phyloP scores from a whole-genome alignment of 352 stramenopile species.

The Phytophthora litchii region DNA sequence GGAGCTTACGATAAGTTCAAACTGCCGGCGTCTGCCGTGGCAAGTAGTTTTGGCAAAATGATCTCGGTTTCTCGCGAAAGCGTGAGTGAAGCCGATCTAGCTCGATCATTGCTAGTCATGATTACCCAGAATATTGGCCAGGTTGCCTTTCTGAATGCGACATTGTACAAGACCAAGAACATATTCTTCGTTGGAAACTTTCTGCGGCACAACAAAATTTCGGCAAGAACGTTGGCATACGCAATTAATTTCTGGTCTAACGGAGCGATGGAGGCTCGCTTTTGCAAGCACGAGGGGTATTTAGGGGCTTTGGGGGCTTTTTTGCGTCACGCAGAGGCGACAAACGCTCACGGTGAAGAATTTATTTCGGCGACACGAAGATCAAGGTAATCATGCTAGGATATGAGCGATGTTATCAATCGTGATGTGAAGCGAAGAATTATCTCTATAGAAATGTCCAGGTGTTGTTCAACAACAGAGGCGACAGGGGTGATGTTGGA shows the following conservation, averaged over 20 bases:
- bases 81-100: constrained; percentile 96
- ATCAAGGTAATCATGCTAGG: constrained; percentile 12
- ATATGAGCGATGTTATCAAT: not conserved
- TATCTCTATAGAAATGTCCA: constrained; percentile 7
- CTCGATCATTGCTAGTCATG: constrained; percentile 97
- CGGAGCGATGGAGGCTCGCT: constrained; percentile 91
- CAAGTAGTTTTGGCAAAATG: constrained; percentile 97
- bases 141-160: constrained; percentile 98
- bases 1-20: constrained; percentile 95
- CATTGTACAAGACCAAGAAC: constrained; percentile 95
- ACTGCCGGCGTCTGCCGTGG: constrained; percentile 90
- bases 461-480: not conserved
- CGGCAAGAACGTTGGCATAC: constrained; percentile 90
- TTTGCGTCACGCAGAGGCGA: constrained; percentile 85
- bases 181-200: constrained; percentile 99
- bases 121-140: constrained; percentile 99
- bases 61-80: constrained; percentile 64
- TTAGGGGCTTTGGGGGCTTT: constrained; percentile 98
- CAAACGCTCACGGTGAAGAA: constrained; percentile 67
- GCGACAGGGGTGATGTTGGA: too few relatives aligned
- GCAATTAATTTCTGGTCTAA: constrained; percentile 99
- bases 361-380: constrained; percentile 55
- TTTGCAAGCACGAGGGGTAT: constrained; percentile 98
- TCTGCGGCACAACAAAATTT: constrained; percentile 97
- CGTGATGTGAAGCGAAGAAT: not conserved